Evolutionary conservation across 2,329 filamentous ascomycete genomes (phyloP).

Genomic region (Onygenales sp.): DNA sequence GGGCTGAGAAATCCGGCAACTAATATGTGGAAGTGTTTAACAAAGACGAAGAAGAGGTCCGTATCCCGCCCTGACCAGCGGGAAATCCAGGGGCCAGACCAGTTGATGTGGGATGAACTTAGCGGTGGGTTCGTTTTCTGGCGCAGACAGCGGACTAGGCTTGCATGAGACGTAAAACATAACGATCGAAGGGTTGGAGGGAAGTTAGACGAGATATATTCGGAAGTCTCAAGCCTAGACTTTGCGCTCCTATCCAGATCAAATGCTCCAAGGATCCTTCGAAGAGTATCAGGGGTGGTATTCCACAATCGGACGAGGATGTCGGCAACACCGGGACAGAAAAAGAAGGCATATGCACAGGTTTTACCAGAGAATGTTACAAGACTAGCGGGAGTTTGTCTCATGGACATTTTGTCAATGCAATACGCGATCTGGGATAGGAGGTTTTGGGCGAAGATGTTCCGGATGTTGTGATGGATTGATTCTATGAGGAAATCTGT

Average conservation of each 20-base stretch:
- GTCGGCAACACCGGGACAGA: conserved; percentile 77
- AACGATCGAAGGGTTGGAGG: conserved; percentile 55
- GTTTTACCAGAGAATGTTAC: conserved; percentile 86
- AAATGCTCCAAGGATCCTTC: conserved; percentile 62
- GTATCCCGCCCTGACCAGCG: conserved; percentile 82
- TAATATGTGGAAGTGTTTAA: conserved; percentile 77
- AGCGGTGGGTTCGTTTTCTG: conserved; percentile 59
- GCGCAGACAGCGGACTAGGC: conserved; percentile 50
- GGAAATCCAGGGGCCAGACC: conserved; percentile 75
- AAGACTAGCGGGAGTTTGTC: conserved; percentile 59
- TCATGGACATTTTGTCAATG: conserved; percentile 78
- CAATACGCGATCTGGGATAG: conserved; percentile 75
- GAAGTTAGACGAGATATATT: conserved; percentile 59
- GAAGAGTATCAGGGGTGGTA: conserved; percentile 57
- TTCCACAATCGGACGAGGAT: conserved; percentile 75
- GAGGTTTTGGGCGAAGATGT: conserved; percentile 75
- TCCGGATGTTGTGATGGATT: conserved; percentile 78
- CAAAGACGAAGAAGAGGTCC: conserved; percentile 84
- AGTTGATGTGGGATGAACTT: conserved; percentile 62
- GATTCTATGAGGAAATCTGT: conserved; percentile 64
- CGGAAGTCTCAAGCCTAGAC: conserved; percentile 41
- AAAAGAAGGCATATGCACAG: conserved; percentile 88
- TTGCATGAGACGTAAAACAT: conserved; percentile 53
- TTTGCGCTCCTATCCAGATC: conserved; percentile 48
- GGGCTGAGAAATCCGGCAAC: conserved; percentile 61